Conservation (phyloP, 2,329 filamentous ascomycete genomes). For the Sclerotinia glacialis region DNA sequence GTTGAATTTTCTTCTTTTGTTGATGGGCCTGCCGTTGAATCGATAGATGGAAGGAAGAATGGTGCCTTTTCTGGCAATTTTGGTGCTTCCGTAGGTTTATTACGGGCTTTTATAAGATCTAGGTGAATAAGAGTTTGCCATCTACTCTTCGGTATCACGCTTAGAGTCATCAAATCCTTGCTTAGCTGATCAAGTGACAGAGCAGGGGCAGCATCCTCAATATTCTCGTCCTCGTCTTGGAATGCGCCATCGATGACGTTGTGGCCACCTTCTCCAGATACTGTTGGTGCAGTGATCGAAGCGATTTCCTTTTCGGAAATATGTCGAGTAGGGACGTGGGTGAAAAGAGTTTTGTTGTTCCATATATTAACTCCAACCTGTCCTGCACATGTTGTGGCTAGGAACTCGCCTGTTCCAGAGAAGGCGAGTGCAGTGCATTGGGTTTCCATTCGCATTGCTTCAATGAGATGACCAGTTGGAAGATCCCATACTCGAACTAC, state of each 20-base stretch:
- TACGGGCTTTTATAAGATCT: conserved; percentile 84
- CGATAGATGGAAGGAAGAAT: conserved; percentile 81
- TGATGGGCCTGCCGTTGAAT: conserved; percentile 34
- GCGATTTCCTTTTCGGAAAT: conserved; percentile 74
- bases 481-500: conserved; percentile 89
- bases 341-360: conserved; percentile 92
- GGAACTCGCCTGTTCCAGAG: conserved; percentile 84
- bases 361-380: conserved; percentile 89
- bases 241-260: conserved; percentile 75
- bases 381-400: conserved; percentile 83
- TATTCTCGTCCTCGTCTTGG: conserved; percentile 50
- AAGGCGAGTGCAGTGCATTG: conserved; percentile 84
- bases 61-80: conserved; percentile 92
- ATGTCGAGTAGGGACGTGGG: conserved; percentile 79
- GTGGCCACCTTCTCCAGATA: conserved; percentile 77
- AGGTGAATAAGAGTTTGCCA: conserved; percentile 95
- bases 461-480: conserved; percentile 91
- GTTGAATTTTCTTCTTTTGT: conserved; percentile 33
- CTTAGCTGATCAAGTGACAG: conserved; percentile 73
- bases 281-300: conserved; percentile 65
- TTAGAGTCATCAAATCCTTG: conserved; percentile 80
- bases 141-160: conserved; percentile 80
- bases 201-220: conserved; percentile 54
- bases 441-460: conserved; percentile 77
- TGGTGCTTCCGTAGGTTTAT: conserved; percentile 88